phyloP scores from a whole-genome alignment of 345 rosid species.

The Balakata baccata region DNA sequence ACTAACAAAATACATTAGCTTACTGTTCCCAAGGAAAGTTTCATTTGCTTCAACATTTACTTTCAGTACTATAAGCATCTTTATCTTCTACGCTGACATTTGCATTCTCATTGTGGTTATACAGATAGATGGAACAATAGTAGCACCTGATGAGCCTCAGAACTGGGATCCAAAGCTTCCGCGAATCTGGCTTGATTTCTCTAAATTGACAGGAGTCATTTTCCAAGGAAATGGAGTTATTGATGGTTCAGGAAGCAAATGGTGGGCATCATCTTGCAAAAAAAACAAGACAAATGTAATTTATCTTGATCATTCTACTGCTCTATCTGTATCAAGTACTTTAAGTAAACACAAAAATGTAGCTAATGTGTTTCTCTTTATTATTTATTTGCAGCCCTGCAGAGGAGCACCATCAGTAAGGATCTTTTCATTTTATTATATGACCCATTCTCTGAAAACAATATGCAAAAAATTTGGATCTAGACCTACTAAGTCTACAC shows the following conservation, averaged over 20 bases:
- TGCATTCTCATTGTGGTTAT: constrained; percentile 8
- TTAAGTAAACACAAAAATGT: constrained; percentile 14
- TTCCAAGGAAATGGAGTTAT: constrained; percentile 89
- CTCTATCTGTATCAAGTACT: constrained; percentile 5
- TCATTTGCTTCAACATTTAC: too few relatives aligned
- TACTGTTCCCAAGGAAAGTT: too few relatives aligned
- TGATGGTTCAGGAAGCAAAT: constrained; percentile 95
- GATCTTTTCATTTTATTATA: constrained; percentile 20
- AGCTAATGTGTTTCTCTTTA: constrained; percentile 20
- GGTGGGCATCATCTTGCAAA: constrained; percentile 99
- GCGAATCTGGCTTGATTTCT: constrained; percentile 83
- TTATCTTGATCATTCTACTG: constrained; percentile 5
- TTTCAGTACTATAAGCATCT: neutral
- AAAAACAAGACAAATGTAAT: constrained; percentile 49
- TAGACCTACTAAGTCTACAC: neutral
- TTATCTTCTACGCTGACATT: neutral
- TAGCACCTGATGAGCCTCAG: constrained; percentile 87
- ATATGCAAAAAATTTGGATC: constrained; percentile 5
- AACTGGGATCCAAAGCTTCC: constrained; percentile 72
- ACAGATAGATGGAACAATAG: constrained; percentile 92
- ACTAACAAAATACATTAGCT: too few relatives aligned
- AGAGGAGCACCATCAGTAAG: constrained; percentile 79
- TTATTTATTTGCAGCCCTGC: constrained; percentile 70
- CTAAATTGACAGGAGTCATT: constrained; percentile 59
- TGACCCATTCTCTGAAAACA: constrained; percentile 3